Evolutionary conservation across 306 rosid species (phyloP).

Genomic region (Cercis canadensis): DNA sequence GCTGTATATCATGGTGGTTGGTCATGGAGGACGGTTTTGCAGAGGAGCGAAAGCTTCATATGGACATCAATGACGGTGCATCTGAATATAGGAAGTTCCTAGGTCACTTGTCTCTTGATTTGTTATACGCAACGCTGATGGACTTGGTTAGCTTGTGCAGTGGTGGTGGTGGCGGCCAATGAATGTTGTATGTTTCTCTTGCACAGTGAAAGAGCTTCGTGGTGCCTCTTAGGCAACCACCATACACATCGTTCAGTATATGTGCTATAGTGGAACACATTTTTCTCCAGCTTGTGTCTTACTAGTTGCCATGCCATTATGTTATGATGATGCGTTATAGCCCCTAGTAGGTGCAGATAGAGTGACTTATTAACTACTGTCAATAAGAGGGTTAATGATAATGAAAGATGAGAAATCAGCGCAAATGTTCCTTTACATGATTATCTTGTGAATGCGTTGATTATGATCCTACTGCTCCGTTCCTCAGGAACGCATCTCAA

Average conservation of each 20-base stretch:
- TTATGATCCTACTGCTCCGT: background rate
- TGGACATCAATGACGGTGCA: constrained; percentile 55
- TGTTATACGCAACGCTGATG: constrained; percentile 77
- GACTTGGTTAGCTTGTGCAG: constrained; percentile 81
- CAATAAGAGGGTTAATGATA: background rate
- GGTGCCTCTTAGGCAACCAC: background rate
- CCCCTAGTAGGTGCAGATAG: background rate
- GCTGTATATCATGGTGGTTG: constrained; percentile 93
- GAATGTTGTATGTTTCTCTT: constrained; percentile 33
- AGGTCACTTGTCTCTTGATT: constrained; percentile 82
- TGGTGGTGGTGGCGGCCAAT: constrained; percentile 66
- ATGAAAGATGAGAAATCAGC: background rate
- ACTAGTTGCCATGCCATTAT: background rate
- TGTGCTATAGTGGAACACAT: background rate
- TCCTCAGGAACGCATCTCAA: too few relatives aligned
- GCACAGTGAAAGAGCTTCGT: background rate
- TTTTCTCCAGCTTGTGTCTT: background rate
- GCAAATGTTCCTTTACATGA: background rate
- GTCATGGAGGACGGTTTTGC: constrained; percentile 72
- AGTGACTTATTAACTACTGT: background rate
- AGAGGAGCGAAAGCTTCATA: constrained; percentile 69
- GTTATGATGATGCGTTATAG: background rate
- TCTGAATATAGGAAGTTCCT: constrained; percentile 75
- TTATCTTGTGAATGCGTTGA: background rate
- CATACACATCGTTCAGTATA: background rate